Base-by-base conservation (phyloP, 2,329 filamentous ascomycete species). In the Sporothrix inflata region DNA sequence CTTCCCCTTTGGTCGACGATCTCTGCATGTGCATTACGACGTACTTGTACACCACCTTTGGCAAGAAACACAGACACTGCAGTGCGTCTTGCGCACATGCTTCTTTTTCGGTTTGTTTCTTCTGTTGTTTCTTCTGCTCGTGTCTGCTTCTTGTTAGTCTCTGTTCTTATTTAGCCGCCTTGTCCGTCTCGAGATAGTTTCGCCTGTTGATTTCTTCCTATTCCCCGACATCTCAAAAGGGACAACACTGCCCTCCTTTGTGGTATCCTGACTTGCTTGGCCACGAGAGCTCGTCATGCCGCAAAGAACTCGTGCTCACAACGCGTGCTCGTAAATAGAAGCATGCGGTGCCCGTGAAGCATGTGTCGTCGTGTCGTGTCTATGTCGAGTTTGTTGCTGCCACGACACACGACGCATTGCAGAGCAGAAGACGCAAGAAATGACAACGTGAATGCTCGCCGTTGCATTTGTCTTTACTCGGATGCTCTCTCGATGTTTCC, bases 21-120 rank as follows among this genome's bases (percentile, higher is more conserved):
- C 60, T 65, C 21, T 65, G 60, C 60, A 65, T n/a, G 60, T 45
- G 60, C 60, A 45, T 45, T 27, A n/a, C 8, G n/a, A 8, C 4
- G 60, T 19, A 21, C 55, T 21, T 6, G 60, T 19, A 14, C 60
- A 19, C 21, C 11, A 19, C n/a, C 12, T 65, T 65, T 40, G 34
- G 40, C 55, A 38, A 40, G 55, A 34, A 14, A 40, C 38, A 27
- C 40, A 45, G 21, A 65, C 38, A 42, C n/a, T 14, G 63, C 42
- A n/a, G 42, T 66, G 24, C 63, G 27, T 66, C 63, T 12, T 49
- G 61, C 21, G 61, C 63, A 49, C 63, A 66, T 49, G 42, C 63
- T 49, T n/a, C 40, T 66, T 66, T 65, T 30, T 2, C 40, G 38
- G 9, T 65, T 30, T 47, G 61, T 47, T 47, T 47, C 61, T 53